These are phyloP conservation scores for Xylariaceae sp. DNA, from an alignment of 2,329 filamentous ascomycete species.

Conservation along the genomic window DNA sequence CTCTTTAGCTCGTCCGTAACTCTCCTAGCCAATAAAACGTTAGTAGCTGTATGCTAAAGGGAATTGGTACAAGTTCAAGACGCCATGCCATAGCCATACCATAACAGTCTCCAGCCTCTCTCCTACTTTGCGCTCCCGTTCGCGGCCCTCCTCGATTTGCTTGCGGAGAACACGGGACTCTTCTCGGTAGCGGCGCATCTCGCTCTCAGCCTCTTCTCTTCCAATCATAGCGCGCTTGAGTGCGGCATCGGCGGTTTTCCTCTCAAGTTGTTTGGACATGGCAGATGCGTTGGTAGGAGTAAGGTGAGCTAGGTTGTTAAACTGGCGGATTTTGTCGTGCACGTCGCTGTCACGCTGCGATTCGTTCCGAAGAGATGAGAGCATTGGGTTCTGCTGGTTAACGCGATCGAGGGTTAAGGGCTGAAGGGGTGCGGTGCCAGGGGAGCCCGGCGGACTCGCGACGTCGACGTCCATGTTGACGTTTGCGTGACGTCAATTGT, in stretches of 20 bases:
- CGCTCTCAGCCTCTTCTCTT: constrained; percentile 69
- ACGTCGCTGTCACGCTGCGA: constrained; percentile 31
- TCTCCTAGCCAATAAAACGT: constrained; percentile 50
- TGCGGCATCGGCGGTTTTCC: constrained; percentile 63
- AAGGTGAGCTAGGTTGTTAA: constrained; percentile 29
- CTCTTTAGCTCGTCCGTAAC: constrained; percentile 67
- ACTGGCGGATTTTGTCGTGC: constrained; percentile 35
- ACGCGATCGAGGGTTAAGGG: constrained; percentile 30
- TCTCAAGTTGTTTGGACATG: constrained; percentile 57
- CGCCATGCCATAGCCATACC: constrained; percentile 46
- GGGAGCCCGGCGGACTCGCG: constrained; percentile 23
- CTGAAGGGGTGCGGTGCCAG: constrained; percentile 27
- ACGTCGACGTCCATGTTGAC: constrained; percentile 25
- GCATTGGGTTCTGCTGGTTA: constrained; percentile 27
- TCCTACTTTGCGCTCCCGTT: constrained; percentile 63
- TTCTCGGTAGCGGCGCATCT: constrained; percentile 61
- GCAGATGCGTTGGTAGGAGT: constrained; percentile 12
- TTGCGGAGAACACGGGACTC: constrained; percentile 55
- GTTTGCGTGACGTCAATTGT: constrained; percentile 3
- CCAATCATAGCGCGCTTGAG: constrained; percentile 65
- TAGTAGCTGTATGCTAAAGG: constrained; percentile 1
- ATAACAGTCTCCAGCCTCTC: constrained; percentile 67
- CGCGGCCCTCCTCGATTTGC: constrained; percentile 62
- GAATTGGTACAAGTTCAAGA: neutral
- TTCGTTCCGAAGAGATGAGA: constrained; percentile 19